Percentiles rank a stretch among this genome's conserved stretches.
Evolutionary conservation across 352 stramenopile species (phyloP).

Genomic region (Phytophthora europaea): DNA sequence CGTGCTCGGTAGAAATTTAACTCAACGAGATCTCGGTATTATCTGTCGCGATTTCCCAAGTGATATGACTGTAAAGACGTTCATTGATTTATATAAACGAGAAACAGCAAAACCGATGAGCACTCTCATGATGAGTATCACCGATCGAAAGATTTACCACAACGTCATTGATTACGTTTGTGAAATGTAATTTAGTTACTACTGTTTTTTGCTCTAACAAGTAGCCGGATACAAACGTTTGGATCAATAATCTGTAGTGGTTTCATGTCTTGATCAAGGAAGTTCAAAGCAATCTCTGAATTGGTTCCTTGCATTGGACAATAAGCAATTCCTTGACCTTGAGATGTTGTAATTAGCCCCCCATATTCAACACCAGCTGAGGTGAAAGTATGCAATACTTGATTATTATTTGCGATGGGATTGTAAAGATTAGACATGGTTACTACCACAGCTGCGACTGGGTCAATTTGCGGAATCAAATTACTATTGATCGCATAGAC

Average conservation of each 20-base stretch:
- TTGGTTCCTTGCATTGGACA: not conserved
- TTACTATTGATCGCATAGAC: conserved; percentile 29
- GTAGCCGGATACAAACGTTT: no score
- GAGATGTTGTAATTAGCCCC: not conserved
- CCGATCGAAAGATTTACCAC: conserved; percentile 20
- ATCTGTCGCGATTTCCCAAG: conserved; percentile 20
- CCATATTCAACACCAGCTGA: conserved; percentile 24
- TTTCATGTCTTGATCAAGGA: not conserved
- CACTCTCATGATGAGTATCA: conserved; percentile 35
- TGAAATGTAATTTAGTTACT: conserved; percentile 20
- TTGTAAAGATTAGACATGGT: conserved; percentile 31
- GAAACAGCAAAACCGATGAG: conserved; percentile 10
- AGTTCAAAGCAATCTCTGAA: not conserved
- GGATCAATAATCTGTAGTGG: conserved; percentile 14
- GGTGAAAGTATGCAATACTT: conserved; percentile 29
- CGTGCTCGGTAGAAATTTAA: conserved; percentile 20
- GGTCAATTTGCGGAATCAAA: conserved; percentile 27
- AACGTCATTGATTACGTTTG: conserved; percentile 31
- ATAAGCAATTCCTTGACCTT: not conserved
- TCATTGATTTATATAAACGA: conserved; percentile 32
- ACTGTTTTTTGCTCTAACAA: conserved; percentile 25
- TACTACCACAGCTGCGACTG: conserved; percentile 11
- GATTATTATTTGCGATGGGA: conserved; percentile 32
- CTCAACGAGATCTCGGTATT: conserved; percentile 18
- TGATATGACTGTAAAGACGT: conserved; percentile 22